Evolutionary conservation across 2,329 filamentous ascomycete genomes (phyloP).

Genomic region (Dothiorella sarmentorum): DNA sequence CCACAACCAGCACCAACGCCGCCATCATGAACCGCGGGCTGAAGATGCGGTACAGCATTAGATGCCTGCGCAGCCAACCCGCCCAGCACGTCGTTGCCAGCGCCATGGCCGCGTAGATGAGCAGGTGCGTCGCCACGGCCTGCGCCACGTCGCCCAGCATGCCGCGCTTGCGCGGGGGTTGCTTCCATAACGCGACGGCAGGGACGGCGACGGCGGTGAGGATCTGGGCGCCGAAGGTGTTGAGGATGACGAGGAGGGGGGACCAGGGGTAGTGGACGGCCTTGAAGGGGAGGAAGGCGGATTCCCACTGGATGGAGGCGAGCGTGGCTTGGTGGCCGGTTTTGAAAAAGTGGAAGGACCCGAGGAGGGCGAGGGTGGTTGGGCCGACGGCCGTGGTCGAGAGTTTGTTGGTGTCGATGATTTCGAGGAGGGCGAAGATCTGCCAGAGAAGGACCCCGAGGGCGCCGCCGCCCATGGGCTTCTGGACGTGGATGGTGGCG

Average conservation of each 20-base stretch:
- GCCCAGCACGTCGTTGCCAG: conserved; percentile 89
- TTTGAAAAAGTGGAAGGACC: conserved; percentile 94
- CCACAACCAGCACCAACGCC: conserved; percentile 64
- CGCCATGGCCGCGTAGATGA: conserved; percentile 79
- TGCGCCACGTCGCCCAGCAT: conserved; percentile 68
- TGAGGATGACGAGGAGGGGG: conserved; percentile 74
- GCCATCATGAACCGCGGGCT: conserved; percentile 86
- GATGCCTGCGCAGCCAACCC: conserved; percentile 78
- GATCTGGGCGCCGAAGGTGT: conserved; percentile 87
- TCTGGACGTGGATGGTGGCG: conserved; percentile 76
- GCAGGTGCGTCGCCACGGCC: conserved; percentile 69
- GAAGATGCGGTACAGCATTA: conserved; percentile 97
- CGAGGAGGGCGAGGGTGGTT: conserved; percentile 78
- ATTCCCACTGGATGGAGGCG: conserved; percentile 91
- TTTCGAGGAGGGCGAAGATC: conserved; percentile 70
- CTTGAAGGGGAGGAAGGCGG: conserved; percentile 83
- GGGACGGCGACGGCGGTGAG: conserved; percentile 77
- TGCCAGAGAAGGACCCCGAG: conserved; percentile 83
- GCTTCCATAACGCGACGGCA: conserved; percentile 83
- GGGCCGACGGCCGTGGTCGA: conserved; percentile 70
- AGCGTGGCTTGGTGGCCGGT: conserved; percentile 92
- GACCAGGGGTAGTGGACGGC: conserved; percentile 86
- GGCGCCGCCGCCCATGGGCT: conserved; percentile 89
- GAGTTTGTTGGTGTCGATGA: conserved; percentile 57
- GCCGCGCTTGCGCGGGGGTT: conserved; percentile 63